Evolutionary conservation across 2,329 filamentous ascomycete genomes (phyloP), one percentile per base, ranked within the genome.

Genomic region (Aureobasidium sp.): DNA sequence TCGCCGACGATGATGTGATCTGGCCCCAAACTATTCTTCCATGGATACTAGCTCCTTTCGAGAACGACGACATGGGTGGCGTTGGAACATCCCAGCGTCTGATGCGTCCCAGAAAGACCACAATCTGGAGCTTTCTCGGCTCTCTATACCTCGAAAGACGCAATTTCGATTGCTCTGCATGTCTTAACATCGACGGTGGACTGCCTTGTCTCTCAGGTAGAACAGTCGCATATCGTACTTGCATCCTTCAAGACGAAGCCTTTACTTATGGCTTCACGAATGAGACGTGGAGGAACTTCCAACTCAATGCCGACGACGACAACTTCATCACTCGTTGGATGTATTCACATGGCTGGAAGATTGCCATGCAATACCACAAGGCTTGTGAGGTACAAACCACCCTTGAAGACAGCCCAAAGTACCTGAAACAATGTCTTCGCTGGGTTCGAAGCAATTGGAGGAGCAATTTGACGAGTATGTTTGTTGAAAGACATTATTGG

Each of bases 381-480:
- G 90, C 95, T 72, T 95, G 90, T 69, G 90, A 95, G 75, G 88
- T 97, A 64, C 87, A 94, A 78, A 97, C 93, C 30, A 97, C 92
- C 3, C 81, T 97, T 44, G 93, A 97, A 75, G 89, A 93, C 73
- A 88, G 92, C 72, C 79, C 82, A 61, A 95, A 92, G 71, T 97
- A 96, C 71, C 79, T 97, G 65, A 93, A 90, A 72, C 93, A 97
- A 76, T 97, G 93, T 76, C 85, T 93, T 50, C 85, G 93, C 51
- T 97, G 93, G 93, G 91, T 94, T 47, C 86, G 93, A 70, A 97
- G 92, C 80, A 97, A 97, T 76, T 97, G 93, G 93, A 84, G 93
- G 72, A 96, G 91, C 79, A 97, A 97, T 75, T 87, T 91, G 75
- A 97, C 91, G 58, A 97, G 91, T 74, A 81, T 97, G 71, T 82